Percentiles rank a stretch among this genome's conserved stretches.
Evolutionary conservation across 2,329 filamentous ascomycete species (phyloP).

Genomic region (Fusarium goolgardi): DNA sequence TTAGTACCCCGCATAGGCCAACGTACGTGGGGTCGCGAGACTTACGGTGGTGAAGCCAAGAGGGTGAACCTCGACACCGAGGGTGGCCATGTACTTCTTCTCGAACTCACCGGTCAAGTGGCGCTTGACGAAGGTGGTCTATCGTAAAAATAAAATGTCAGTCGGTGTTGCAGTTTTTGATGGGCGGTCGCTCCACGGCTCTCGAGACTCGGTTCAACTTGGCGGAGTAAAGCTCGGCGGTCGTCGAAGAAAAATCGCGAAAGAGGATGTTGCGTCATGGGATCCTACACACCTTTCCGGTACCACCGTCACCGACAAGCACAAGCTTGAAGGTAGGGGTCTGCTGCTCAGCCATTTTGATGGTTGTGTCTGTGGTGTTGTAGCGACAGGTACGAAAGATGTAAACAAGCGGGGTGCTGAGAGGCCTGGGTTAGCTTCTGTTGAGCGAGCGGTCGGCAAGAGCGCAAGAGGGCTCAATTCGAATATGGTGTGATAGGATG

Average conservation of each 20-base stretch:
- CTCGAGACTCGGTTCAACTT: conserved; percentile 29
- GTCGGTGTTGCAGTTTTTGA: conserved; percentile 25
- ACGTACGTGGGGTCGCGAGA: conserved; percentile 48
- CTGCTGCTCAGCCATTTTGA: conserved; percentile 71
- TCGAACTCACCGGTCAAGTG: conserved; percentile 99
- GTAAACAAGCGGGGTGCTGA: conserved; percentile 62
- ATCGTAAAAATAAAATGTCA: conserved; percentile 39
- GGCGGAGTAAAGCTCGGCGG: conserved; percentile 42
- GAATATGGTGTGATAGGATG: conserved; percentile 3
- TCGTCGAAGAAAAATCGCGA: conserved; percentile 38
- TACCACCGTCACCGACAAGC: conserved; percentile 98
- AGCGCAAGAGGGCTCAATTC: conserved; percentile 28
- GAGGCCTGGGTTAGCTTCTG: conserved; percentile 51
- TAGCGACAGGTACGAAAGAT: conserved; percentile 50
- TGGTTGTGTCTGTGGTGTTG: conserved; percentile 43
- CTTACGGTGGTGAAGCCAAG: conserved; percentile 97
- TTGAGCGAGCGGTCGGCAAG: conserved; percentile 30
- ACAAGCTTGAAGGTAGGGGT: conserved; percentile 98
- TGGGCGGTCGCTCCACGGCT: conserved; percentile 23
- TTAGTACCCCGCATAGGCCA: conserved; percentile 44
- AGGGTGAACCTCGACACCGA: conserved; percentile 99
- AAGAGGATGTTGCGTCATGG: conserved; percentile 34
- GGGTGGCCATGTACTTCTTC: conserved; percentile 99
- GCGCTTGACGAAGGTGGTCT: conserved; percentile 99
- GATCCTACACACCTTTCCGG: conserved; percentile 82